Evolutionary conservation across 2,329 filamentous ascomycete genomes (phyloP), one percentile per base, ranked within the genome.

Genomic region (Claviceps humidiphila): DNA sequence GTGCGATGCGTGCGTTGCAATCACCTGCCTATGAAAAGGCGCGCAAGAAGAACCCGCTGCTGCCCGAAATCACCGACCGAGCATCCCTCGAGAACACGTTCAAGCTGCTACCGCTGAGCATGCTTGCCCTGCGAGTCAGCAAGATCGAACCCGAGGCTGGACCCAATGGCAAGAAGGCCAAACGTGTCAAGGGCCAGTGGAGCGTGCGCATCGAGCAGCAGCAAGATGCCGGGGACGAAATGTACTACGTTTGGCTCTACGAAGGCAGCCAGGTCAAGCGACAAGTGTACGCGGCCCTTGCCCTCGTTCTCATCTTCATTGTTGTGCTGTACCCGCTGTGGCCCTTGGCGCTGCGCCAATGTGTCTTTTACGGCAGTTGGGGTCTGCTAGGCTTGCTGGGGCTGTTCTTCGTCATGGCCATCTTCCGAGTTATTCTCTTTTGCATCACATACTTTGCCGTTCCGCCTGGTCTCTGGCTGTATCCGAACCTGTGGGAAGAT

Each of bases 321-420:
- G 74, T 96, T 24, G 90, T 98, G 55, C 81, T 96, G 63, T 98
- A 98, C 74, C 93, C 93, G 9, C 79, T 98, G 53, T 98, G 93
- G 93, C 93, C 93, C 1, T 78, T 95, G 56, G 82, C 89, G 66
- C 74, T 98, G 71, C 81, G 93, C 62, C 83, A 93, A 61, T 93
- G 91, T 51, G 93, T 97, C 48, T 98, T 95, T 87, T 97, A 98
- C 68, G 76, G 97, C 43, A 93, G 87, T 68, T 95, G 95, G 82
- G 91, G 85, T 54, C 86, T 95, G 78, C 77, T 98, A 58, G 85
- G 88, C 44, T 74, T 97, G 34, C 80, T 98, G 46, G 93, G 87
- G 52, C 72, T 95, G 49, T 98, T 98, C 81, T 97, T 98, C 69
- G 81, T 82, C 64, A 97, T 98, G 93, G 87, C 91, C 5, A 95